phyloP scores from a whole-genome alignment of 2,329 filamentous ascomycete species.

The Colletotrichum sp. region DNA sequence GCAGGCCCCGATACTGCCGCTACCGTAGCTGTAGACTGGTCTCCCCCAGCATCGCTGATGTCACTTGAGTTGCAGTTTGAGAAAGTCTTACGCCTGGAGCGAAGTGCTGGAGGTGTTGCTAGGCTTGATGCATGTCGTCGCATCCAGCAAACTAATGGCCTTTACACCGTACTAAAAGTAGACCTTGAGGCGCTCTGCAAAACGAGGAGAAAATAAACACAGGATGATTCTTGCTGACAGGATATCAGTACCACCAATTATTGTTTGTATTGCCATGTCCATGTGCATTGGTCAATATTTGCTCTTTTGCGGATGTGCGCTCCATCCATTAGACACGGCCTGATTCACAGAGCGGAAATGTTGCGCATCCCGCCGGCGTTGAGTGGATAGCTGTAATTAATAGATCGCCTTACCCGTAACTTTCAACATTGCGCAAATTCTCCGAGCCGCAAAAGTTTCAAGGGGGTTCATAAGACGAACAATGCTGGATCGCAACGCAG shows the following conservation, averaged over 20 bases:
- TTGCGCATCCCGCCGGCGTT: neutral
- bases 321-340: neutral
- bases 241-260: too few species aligned
- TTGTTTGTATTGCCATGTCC: too few species aligned
- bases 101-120: neutral
- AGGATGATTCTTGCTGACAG: neutral
- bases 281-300: neutral
- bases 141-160: neutral
- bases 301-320: neutral
- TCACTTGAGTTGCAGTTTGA: neutral
- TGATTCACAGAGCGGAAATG: neutral
- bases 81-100: neutral
- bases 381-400: neutral
- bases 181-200: neutral
- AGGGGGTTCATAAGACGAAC: neutral
- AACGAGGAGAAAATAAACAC: rapidly evolving
- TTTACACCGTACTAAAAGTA: neutral
- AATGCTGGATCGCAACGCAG: neutral
- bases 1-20: neutral
- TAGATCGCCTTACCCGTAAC: neutral
- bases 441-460: neutral
- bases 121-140: neutral
- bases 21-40: neutral
- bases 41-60: neutral
- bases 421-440: neutral